Evolutionary conservation across 495 filamentous ascomycete genomes (phyloP).

Genomic region (Neurospora sp.): DNA sequence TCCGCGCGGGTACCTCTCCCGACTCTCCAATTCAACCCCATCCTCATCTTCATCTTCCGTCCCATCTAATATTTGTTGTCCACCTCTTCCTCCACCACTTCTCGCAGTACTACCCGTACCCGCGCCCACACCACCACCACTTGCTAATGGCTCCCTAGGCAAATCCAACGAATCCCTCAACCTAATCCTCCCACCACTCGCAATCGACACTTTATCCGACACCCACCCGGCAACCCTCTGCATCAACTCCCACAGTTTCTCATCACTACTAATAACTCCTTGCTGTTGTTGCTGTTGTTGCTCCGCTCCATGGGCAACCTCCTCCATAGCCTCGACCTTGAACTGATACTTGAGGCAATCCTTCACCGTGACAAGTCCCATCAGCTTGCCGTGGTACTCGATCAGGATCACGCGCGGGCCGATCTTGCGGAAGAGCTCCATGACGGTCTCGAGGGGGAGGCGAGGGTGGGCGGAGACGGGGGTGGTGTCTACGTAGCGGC

Average conservation of each 20-base stretch:
- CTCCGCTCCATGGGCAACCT: constrained; percentile 21
- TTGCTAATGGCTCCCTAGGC: constrained; percentile 3
- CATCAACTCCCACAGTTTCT: constrained; percentile 60
- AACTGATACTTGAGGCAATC: constrained; percentile 97
- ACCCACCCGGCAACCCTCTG: constrained; percentile 47
- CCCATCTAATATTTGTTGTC: constrained; percentile 47
- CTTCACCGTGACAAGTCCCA: constrained; percentile 87
- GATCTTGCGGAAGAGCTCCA: constrained; percentile 99
- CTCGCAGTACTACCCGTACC: constrained; percentile 3
- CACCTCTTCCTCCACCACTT: constrained; percentile 10
- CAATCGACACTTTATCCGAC: constrained; percentile 36
- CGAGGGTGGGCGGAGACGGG: constrained; percentile 87
- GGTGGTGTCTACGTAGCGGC: constrained; percentile 79
- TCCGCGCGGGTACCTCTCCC: constrained; percentile 1
- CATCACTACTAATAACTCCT: constrained; percentile 38
- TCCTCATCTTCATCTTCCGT: constrained; percentile 50
- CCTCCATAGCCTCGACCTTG: constrained; percentile 85
- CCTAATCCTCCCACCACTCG: constrained; percentile 39
- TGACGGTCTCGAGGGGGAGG: constrained; percentile 89
- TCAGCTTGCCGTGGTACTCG: constrained; percentile 74
- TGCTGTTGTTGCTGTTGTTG: constrained; percentile 4
- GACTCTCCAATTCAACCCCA: constrained; percentile 52
- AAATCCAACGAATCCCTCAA: constrained; percentile 27
- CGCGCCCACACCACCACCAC: background rate
- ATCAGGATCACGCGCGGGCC: constrained; percentile 89